Percentiles rank a stretch among this genome's conserved stretches.
Conservation (phyloP, 441 rosid species). For the Jatropha podagrica region DNA sequence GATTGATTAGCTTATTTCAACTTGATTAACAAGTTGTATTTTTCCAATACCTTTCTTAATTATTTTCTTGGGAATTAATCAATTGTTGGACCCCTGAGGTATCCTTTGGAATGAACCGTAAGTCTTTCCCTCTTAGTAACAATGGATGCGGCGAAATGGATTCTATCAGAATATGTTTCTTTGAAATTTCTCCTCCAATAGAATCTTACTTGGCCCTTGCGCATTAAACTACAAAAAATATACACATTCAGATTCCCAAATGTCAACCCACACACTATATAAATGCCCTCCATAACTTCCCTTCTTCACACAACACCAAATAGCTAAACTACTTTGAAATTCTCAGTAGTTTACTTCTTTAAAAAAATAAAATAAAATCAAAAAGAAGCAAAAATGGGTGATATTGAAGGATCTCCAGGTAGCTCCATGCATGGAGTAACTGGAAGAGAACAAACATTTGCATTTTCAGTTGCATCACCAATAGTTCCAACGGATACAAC, state of each 20-base stretch:
- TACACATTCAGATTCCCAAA: neutral
- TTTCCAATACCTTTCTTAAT: too few species aligned
- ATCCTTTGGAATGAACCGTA: slow-evolving; percentile 42
- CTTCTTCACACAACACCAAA: neutral
- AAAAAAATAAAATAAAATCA: neutral
- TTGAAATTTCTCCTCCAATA: slow-evolving; percentile 37
- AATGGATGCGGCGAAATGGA: slow-evolving; percentile 57
- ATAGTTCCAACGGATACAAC: slow-evolving; percentile 55
- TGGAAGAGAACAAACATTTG: slow-evolving; percentile 58
- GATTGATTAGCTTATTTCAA: too few species aligned
- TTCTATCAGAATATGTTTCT: slow-evolving; percentile 19
- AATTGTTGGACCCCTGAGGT: neutral
- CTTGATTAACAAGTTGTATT: too few species aligned
- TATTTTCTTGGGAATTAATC: neutral
- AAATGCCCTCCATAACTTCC: slow-evolving; percentile 22
- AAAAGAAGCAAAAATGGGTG: slow-evolving; percentile 34
- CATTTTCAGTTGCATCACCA: slow-evolving; percentile 64
- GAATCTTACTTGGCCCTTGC: slow-evolving; percentile 43
- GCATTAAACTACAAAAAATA: neutral
- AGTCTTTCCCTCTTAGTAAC: slow-evolving; percentile 17
- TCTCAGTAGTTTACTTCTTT: neutral
- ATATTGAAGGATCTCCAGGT: slow-evolving; percentile 59
- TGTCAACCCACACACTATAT: slow-evolving; percentile 40
- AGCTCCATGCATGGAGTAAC: slow-evolving; percentile 94
- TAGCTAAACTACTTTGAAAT: neutral